These are phyloP conservation scores for Candida frijolesensis DNA, from an alignment of 1,139 yeast genomes.

Conservation along the genomic window DNA sequence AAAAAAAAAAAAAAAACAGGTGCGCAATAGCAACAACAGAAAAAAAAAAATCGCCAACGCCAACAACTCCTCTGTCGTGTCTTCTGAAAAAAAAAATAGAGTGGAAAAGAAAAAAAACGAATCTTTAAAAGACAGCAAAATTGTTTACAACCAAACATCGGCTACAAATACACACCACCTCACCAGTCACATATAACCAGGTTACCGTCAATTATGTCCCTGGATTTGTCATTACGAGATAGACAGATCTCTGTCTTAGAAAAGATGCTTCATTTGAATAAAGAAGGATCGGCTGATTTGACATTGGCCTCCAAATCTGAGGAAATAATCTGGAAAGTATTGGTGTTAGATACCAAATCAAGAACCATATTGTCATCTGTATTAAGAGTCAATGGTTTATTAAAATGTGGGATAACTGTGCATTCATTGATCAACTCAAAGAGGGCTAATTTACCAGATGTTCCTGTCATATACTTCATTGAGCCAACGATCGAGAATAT, in stretches of 20 bases:
- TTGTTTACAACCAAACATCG: not conserved
- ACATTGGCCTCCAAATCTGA: slow-evolving; percentile 56
- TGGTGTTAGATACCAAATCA: slow-evolving; percentile 78
- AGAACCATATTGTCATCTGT: slow-evolving; percentile 88
- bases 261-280: slow-evolving; percentile 81
- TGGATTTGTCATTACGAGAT: slow-evolving; percentile 30
- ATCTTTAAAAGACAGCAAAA: slow-evolving; percentile 4
- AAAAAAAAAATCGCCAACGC: not conserved
- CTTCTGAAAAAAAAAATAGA: not conserved
- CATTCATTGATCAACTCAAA: slow-evolving; percentile 72
- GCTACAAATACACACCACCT: not conserved
- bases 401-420: slow-evolving; percentile 87
- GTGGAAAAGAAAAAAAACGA: not conserved
- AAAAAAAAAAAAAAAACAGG: not conserved
- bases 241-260: slow-evolving; percentile 56
- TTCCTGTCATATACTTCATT: slow-evolving; percentile 89
- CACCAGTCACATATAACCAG: not conserved
- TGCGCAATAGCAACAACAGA: not conserved
- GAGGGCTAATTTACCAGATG: slow-evolving; percentile 85
- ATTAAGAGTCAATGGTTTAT: slow-evolving; percentile 83
- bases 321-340: slow-evolving; percentile 89
- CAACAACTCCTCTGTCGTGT: not conserved
- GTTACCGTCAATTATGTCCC: not conserved
- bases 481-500: slow-evolving; percentile 84
- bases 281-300: slow-evolving; percentile 54